A percentile compares a stretch with the other conserved stretches of the same genome.
phyloP scores from a whole-genome alignment of 148 eudicot genomes.

The Nyssa sinensis region DNA sequence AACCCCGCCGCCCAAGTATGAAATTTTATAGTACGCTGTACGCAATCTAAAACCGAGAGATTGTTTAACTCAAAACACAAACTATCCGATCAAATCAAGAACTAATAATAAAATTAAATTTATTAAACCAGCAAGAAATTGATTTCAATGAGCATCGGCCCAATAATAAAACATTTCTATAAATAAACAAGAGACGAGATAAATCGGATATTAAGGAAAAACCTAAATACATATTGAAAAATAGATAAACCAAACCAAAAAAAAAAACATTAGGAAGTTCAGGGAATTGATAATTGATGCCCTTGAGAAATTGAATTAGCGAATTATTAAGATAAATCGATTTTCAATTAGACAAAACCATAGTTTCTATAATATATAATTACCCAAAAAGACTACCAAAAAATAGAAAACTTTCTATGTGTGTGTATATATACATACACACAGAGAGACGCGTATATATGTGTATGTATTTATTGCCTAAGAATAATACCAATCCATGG shows the following conservation, averaged over 20 bases:
- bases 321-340: neutral
- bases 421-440: neutral
- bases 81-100: too few relatives aligned
- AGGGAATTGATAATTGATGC: too few relatives aligned
- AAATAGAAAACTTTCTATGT: too few relatives aligned
- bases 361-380: neutral
- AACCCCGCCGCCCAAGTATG: too few relatives aligned
- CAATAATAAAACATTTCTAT: too few relatives aligned
- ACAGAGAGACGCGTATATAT: neutral
- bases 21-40: too few relatives aligned
- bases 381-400: too few relatives aligned
- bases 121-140: neutral
- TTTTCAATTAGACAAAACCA: neutral
- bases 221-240: neutral
- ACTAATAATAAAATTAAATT: too few relatives aligned
- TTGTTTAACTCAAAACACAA: too few relatives aligned
- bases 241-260: neutral
- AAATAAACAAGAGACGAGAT: neutral
- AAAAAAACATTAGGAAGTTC: neutral
- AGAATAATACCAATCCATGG: conserved; percentile 44
- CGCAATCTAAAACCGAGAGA: too few relatives aligned
- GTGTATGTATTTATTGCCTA: neutral
- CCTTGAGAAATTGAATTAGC: neutral
- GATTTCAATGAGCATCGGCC: neutral
- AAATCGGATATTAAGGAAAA: neutral